Conservation (phyloP, 2,329 filamentous ascomycete species). For the Claviceps sp. region DNA sequence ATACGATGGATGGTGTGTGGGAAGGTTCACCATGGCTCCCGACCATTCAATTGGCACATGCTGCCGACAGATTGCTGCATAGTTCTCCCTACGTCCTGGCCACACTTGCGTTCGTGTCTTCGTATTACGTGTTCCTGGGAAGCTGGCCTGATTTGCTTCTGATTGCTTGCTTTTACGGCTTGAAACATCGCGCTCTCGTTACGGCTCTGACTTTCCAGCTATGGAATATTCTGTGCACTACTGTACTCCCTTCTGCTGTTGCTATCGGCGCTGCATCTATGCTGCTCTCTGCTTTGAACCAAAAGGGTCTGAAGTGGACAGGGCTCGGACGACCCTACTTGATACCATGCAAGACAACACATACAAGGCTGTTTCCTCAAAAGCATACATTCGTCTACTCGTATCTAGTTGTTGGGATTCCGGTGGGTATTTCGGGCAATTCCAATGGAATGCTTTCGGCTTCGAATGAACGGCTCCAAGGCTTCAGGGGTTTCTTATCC, state of each 20-base stretch:
- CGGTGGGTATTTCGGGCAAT: constrained; percentile 46
- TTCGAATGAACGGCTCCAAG: constrained; percentile 11
- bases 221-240: neutral
- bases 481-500: constrained; percentile 1
- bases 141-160: constrained; percentile 12
- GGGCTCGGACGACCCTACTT: constrained; percentile 31
- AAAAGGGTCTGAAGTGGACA: neutral
- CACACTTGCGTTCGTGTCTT: constrained; percentile 1
- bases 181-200: neutral
- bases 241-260: neutral
- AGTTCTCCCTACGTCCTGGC: neutral
- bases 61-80: constrained; percentile 7
- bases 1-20: constrained; percentile 16
- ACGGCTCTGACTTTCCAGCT: neutral
- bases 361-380: constrained; percentile 53
- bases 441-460: constrained; percentile 43
- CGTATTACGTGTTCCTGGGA: constrained; percentile 11
- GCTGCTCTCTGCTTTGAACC: neutral
- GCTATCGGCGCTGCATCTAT: neutral
- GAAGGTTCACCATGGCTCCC: constrained; percentile 12
- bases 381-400: constrained; percentile 57
- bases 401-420: constrained; percentile 56
- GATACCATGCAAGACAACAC: constrained; percentile 52
- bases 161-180: neutral
- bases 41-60: constrained; percentile 9